Conservation (phyloP, 495 filamentous ascomycete species). For the Parathielavia appendiculata region DNA sequence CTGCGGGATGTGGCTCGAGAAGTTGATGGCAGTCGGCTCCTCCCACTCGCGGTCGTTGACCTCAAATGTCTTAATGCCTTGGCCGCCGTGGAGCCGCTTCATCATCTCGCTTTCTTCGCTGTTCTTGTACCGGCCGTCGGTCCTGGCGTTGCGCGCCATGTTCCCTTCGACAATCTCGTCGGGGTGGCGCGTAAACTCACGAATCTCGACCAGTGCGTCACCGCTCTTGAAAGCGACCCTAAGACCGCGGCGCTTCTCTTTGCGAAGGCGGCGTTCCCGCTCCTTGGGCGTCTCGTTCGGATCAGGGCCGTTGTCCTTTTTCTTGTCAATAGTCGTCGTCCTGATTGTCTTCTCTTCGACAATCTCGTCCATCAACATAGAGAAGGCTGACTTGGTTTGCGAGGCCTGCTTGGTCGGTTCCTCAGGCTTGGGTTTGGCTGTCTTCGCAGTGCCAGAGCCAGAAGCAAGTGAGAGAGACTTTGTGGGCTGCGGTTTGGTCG, state of each 20-base stretch:
- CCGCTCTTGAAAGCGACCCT: conserved; percentile 63
- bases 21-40: conserved; percentile 48
- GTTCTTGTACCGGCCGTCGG: conserved; percentile 42
- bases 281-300: conserved; percentile 73
- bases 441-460: conserved; percentile 15
- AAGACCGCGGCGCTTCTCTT: conserved; percentile 68
- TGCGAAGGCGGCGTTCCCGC: conserved; percentile 65
- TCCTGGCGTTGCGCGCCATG: conserved; percentile 61
- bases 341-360: conserved; percentile 50
- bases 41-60: conserved; percentile 52
- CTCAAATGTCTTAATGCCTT: conserved; percentile 17
- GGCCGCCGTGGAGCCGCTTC: conserved; percentile 52
- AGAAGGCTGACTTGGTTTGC: conserved; percentile 36
- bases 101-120: conserved; percentile 69
- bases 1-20: conserved; percentile 40
- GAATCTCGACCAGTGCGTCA: conserved; percentile 62
- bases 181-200: conserved; percentile 71
- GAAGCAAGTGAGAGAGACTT: background rate
- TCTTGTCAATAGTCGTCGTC: conserved; percentile 36
- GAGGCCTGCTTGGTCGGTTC: conserved; percentile 20
- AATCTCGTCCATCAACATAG: conserved; percentile 55
- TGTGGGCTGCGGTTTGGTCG: conserved; percentile 14
- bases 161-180: conserved; percentile 69
- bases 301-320: conserved; percentile 38
- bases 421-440: conserved; percentile 17